Evolutionary conservation across 2,329 filamentous ascomycete species (phyloP).

Genomic region (Knoxdaviesia capensis): DNA sequence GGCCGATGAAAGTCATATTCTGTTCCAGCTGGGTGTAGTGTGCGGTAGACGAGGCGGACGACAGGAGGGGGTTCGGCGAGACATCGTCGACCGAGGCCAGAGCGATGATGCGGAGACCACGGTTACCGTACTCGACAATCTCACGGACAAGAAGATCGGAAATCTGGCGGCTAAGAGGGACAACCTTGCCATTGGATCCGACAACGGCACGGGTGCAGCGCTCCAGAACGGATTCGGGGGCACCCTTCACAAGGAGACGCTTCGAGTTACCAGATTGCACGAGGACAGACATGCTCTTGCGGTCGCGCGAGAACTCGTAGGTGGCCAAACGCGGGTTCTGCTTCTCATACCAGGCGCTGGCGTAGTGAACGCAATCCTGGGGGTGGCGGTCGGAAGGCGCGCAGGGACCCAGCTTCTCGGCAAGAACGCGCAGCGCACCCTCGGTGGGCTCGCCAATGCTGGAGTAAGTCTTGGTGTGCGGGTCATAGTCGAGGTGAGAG

Average conservation of each 20-base stretch:
- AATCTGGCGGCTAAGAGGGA: slow-evolving; percentile 50
- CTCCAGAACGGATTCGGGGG: slow-evolving; percentile 84
- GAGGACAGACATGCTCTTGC: slow-evolving; percentile 98
- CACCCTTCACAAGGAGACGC: slow-evolving; percentile 86
- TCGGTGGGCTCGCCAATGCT: slow-evolving; percentile 91
- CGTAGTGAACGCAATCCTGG: slow-evolving; percentile 54
- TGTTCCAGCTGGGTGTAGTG: slow-evolving; percentile 82
- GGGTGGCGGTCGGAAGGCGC: slow-evolving; percentile 32
- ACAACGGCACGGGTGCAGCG: slow-evolving; percentile 69
- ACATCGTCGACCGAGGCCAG: slow-evolving; percentile 70
- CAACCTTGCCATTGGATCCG: slow-evolving; percentile 59
- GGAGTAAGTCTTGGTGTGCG: slow-evolving; percentile 51
- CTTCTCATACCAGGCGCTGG: slow-evolving; percentile 70
- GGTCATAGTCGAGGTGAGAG: slow-evolving; percentile 62
- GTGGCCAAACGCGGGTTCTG: slow-evolving; percentile 59
- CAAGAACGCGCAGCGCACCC: slow-evolving; percentile 73
- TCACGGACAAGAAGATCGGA: slow-evolving; percentile 53
- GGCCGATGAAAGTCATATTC: slow-evolving; percentile 80
- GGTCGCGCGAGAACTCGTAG: slow-evolving; percentile 91
- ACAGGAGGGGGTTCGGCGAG: slow-evolving; percentile 45
- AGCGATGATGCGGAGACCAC: slow-evolving; percentile 84
- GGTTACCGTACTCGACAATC: slow-evolving; percentile 76
- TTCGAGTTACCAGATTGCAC: slow-evolving; percentile 50
- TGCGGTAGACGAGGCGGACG: slow-evolving; percentile 58
- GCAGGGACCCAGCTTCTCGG: slow-evolving; percentile 83